Percentiles rank a stretch among this genome's conserved stretches.
Conservation (phyloP, 345 rosid genomes). For the Eutrema heterophyllum region DNA sequence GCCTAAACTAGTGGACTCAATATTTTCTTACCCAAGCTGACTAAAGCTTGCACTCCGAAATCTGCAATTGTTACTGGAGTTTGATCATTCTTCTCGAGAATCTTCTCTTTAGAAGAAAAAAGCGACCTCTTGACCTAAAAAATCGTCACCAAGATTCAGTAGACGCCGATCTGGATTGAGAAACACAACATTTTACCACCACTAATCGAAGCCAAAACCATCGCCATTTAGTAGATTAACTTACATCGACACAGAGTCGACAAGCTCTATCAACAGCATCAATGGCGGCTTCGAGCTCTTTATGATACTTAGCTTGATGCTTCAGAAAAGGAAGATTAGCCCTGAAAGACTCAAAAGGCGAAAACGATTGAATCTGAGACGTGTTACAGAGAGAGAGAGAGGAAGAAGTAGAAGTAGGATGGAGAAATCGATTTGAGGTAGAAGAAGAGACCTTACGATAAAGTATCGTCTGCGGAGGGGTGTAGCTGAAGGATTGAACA, state of each 20-base stretch:
- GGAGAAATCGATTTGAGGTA: background rate
- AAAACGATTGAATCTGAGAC: background rate
- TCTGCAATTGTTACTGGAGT: constrained; percentile 90
- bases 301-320: constrained; percentile 58
- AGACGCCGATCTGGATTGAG: background rate
- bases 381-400: background rate
- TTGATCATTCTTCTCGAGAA: constrained; percentile 71
- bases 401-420: background rate
- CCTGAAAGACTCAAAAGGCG: constrained; percentile 26
- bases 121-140: constrained; percentile 29
- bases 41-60: constrained; percentile 88
- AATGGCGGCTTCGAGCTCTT: constrained; percentile 70
- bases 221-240: background rate
- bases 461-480: constrained; percentile 28
- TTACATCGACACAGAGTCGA: constrained; percentile 71
- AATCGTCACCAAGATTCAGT: background rate
- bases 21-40: constrained; percentile 54
- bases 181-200: background rate
- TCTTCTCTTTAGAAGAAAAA: constrained; percentile 41
- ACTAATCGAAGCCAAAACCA: background rate
- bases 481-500: constrained; percentile 4
- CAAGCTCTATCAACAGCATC: constrained; percentile 78
- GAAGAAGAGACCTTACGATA: constrained; percentile 43
- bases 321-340: constrained; percentile 57
- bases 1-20: background rate